A percentile compares a stretch with the other conserved stretches of the same genome.
Evolutionary conservation across 2,329 filamentous ascomycete species (phyloP).

Genomic region (Metarhizium anisopliae): DNA sequence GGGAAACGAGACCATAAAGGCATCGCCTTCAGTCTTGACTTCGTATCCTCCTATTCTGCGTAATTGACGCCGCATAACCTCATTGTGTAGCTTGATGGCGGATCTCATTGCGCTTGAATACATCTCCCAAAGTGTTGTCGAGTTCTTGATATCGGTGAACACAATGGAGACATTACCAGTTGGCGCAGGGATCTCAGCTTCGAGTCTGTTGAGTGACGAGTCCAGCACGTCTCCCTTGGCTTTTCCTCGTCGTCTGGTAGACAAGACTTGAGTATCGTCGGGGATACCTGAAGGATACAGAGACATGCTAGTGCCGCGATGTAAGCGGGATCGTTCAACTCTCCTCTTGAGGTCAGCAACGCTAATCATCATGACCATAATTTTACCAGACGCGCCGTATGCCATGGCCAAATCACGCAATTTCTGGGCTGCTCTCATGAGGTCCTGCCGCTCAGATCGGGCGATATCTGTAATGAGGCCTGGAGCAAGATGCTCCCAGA

Average conservation of each 20-base stretch:
- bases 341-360: constrained; percentile 84
- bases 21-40: constrained; percentile 98
- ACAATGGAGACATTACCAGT: constrained; percentile 87
- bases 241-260: constrained; percentile 56
- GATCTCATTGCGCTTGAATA: constrained; percentile 93
- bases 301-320: constrained; percentile 76
- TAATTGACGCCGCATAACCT: constrained; percentile 88
- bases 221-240: constrained; percentile 61
- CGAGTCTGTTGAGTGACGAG: constrained; percentile 77
- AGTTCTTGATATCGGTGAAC: constrained; percentile 99
- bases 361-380: constrained; percentile 98
- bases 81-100: constrained; percentile 95
- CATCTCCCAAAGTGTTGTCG: constrained; percentile 90
- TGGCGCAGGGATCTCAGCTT: constrained; percentile 84
- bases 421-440: constrained; percentile 94
- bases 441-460: constrained; percentile 72
- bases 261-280: constrained; percentile 58
- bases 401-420: constrained; percentile 90
- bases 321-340: constrained; percentile 59
- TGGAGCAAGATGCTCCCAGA: constrained; percentile 90
- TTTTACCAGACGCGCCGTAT: constrained; percentile 86
- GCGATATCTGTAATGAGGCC: constrained; percentile 89
- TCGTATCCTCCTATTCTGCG: constrained; percentile 94
- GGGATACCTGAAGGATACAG: constrained; percentile 68
- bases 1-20: constrained; percentile 98